These are phyloP conservation scores for Penicillium taxi DNA, from an alignment of 495 filamentous ascomycete genomes.

Conservation along the genomic window DNA sequence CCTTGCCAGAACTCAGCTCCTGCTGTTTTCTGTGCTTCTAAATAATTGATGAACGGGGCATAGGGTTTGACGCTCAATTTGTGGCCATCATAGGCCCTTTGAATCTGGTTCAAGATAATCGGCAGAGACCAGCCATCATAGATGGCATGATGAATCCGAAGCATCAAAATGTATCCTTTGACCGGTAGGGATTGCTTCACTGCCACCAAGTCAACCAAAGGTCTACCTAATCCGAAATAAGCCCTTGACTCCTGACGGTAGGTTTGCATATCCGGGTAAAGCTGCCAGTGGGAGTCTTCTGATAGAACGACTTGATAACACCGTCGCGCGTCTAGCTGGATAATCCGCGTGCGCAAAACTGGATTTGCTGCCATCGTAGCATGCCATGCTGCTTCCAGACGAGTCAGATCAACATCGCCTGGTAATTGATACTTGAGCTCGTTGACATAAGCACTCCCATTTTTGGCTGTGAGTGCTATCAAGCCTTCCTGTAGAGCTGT, in stretches of 20 bases:
- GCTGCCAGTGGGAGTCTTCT: too few relatives aligned
- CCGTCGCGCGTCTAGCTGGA: too few relatives aligned
- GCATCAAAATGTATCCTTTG: slow-evolving; percentile 35
- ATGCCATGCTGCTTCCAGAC: slow-evolving; percentile 46
- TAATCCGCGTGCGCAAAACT: slow-evolving; percentile 53
- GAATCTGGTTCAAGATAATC: slow-evolving; percentile 46
- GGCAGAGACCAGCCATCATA: slow-evolving; percentile 65
- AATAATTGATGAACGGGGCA: too few relatives aligned
- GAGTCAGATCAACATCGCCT: slow-evolving; percentile 19
- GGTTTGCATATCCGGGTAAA: too few relatives aligned
- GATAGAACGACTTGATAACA: too few relatives aligned
- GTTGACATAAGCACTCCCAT: slow-evolving; percentile 50
- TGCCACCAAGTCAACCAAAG: too few relatives aligned
- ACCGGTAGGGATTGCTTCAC: too few relatives aligned
- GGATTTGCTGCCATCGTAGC: slow-evolving; percentile 34
- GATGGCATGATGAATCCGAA: slow-evolving; percentile 60
- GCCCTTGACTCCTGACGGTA: too few relatives aligned
- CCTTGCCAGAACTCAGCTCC: slow-evolving; percentile 44
- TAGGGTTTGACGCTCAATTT: too few relatives aligned
- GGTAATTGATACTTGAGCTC: slow-evolving; percentile 41
- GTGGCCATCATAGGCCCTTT: too few relatives aligned
- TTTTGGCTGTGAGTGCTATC: slow-evolving; percentile 51
- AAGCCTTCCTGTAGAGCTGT: slow-evolving; percentile 59
- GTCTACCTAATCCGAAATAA: too few relatives aligned
- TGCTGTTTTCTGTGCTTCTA: too few relatives aligned